These are phyloP conservation scores for Roridomyces roridus DNA, from an alignment of 768 basidiomycete genomes.

Conservation along the genomic window DNA sequence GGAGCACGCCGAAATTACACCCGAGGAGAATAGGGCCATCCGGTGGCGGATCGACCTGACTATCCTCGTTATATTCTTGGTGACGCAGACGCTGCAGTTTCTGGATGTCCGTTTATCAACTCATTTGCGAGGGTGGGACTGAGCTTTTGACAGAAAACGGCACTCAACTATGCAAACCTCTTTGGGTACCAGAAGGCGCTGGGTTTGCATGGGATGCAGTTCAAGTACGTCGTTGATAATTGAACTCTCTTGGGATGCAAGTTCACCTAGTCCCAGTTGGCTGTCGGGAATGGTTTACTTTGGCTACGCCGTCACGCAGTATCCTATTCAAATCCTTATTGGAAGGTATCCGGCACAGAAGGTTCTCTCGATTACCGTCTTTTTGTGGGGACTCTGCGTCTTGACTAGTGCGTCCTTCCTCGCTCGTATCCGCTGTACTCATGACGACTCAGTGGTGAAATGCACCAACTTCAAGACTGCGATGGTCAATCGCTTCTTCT, in stretches of 20 bases:
- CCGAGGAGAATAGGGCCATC: slow-evolving; percentile 18
- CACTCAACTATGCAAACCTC: slow-evolving; percentile 26
- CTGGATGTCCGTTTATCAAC: too few species aligned
- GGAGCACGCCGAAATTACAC: slow-evolving; percentile 11
- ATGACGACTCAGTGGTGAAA: slow-evolving; percentile 18
- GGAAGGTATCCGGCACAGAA: slow-evolving; percentile 24
- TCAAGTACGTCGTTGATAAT: slow-evolving; percentile 15
- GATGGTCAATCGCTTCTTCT: slow-evolving; percentile 25
- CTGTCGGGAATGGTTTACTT: slow-evolving; percentile 23
- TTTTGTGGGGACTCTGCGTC: slow-evolving; percentile 28
- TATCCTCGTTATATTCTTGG: slow-evolving; percentile 19
- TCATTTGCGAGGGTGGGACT: not conserved
- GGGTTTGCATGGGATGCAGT: slow-evolving; percentile 18
- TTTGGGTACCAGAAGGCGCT: slow-evolving; percentile 25
- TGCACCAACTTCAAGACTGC: slow-evolving; percentile 28
- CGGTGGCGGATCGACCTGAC: slow-evolving; percentile 25
- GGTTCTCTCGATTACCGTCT: slow-evolving; percentile 20
- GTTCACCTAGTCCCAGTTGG: slow-evolving; percentile 7
- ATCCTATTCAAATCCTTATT: slow-evolving; percentile 25
- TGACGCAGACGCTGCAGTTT: slow-evolving; percentile 26
- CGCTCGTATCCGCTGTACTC: not conserved
- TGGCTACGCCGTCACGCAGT: slow-evolving; percentile 25
- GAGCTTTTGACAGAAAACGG: slow-evolving; percentile 11
- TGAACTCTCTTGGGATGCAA: not conserved
- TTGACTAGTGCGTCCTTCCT: slow-evolving; percentile 11